phyloP scores from a whole-genome alignment of 257 asterid genomes.

The Ilex aquifolium region DNA sequence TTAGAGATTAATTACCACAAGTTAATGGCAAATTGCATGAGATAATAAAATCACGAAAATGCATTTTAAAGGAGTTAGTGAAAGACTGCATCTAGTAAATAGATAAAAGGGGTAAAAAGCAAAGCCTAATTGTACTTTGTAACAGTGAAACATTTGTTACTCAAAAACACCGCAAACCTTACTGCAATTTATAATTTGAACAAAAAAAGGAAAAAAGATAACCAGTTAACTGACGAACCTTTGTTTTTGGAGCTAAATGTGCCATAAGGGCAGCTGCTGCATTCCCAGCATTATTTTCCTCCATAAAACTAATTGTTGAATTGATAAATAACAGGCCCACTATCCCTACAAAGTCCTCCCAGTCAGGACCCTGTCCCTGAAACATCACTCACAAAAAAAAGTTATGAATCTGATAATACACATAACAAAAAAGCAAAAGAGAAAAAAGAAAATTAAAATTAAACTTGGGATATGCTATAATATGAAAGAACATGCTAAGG shows the following conservation, averaged over 20 bases:
- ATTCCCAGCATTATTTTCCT: constrained; percentile 29
- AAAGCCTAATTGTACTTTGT: no score
- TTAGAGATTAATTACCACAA: no score
- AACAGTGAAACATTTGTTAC: no score
- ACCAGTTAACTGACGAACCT: constrained; percentile 7
- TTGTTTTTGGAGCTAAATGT: constrained; percentile 23
- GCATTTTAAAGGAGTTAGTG: no score
- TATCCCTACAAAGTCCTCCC: constrained; percentile 24
- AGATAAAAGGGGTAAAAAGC: no score
- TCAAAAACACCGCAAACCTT: no score
- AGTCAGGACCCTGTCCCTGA: constrained; percentile 27
- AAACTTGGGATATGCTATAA: neutral
- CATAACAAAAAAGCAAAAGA: neutral
- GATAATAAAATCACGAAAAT: no score
- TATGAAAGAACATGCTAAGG: neutral
- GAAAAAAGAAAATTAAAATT: neutral
- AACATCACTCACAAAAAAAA: neutral
- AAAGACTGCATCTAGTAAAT: no score
- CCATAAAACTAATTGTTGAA: constrained; percentile 23
- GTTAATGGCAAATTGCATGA: no score
- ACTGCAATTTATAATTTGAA: neutral
- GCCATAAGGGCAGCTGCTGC: constrained; percentile 33
- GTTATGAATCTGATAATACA: neutral
- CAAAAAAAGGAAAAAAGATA: neutral
- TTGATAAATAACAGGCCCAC: constrained; percentile 20